These are phyloP conservation scores for Hyphodiscus hymeniophilus DNA, from an alignment of 495 filamentous ascomycete genomes.

Conservation along the genomic window DNA sequence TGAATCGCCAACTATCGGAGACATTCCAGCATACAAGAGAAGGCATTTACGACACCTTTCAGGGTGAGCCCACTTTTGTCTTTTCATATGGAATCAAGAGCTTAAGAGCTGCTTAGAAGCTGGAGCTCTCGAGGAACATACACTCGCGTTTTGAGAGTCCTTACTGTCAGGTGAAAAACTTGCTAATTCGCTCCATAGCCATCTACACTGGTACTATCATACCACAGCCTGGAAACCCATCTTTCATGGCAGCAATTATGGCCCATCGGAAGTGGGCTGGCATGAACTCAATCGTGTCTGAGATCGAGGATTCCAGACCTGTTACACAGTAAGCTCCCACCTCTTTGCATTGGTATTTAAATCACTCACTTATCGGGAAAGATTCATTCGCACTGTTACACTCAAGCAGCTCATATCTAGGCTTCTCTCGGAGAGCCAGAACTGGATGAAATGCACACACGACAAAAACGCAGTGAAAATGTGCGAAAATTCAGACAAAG, in stretches of 20 bases:
- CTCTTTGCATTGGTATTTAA: background rate
- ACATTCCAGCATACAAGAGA: too few species aligned
- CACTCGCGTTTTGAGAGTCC: background rate
- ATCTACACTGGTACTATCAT: background rate
- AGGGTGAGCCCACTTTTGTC: too few species aligned
- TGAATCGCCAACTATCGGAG: too few species aligned
- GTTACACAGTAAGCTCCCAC: background rate
- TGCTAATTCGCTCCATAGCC: background rate
- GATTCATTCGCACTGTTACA: background rate
- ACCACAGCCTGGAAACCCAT: background rate
- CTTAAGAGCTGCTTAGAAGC: background rate
- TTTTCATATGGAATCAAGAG: too few species aligned
- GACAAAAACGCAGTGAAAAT: background rate
- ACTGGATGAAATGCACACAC: slow-evolving; percentile 1
- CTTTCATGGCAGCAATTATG: background rate
- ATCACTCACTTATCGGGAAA: background rate
- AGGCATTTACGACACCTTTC: too few species aligned
- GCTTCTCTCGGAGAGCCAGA: background rate
- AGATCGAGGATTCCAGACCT: background rate
- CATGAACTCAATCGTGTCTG: background rate
- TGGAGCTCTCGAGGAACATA: background rate
- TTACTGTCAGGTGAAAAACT: background rate
- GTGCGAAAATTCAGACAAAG: slow-evolving; percentile 1
- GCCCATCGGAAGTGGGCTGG: background rate
- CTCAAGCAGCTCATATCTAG: background rate